Evolutionary conservation across 2,329 filamentous ascomycete genomes (phyloP), one percentile per base, ranked within the genome.

Genomic region (Aspergillus pseudoviridinutans): DNA sequence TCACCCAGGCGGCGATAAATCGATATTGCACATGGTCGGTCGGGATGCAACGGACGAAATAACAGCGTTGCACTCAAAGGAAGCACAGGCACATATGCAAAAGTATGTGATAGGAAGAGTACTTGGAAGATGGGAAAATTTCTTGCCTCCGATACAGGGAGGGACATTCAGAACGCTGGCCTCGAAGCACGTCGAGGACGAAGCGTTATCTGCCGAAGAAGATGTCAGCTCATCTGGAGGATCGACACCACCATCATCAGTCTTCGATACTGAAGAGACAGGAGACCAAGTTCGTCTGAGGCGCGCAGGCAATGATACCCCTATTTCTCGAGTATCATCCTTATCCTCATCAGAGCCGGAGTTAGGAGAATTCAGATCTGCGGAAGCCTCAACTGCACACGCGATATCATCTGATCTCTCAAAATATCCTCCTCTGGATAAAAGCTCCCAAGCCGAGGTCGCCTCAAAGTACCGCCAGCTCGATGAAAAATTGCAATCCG

Each of bases 41-140:
- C 85, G 88, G 76, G 92, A 96, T 84, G 93, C 91, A 47, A 96
- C 93, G 9, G 92, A 96, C 71, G 93, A 97, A 76, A 86, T 97
- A 54, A 90, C 87, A 68, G 89, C 87, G 38, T 80, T 96, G n/a
- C 93, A 97, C 74, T 96, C 92, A 1, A 64, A 78, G 22, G 88
- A 92, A 67, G 87, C 93, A 7, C 84, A 84, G 64, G 73, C 84
- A 55, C 83, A 84, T 66, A 96, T 96, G 89, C 76, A 83, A 58
- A 84, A 82, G 63, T 97, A 92, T 71, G 85, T 89, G 60, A 91
- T 97, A 66, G 93, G 93, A 24, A 82, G 81, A 57, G 84, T 95
- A 56, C 83, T 93, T 66, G 90, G 90, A 25, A 79, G 78, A 60
- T 97, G 93, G 93, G 78, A 78, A 57, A 96, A 96, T 72, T 94